Evolutionary conservation across 768 basidiomycete genomes (phyloP).

Genomic region (Boletus subparvulus): DNA sequence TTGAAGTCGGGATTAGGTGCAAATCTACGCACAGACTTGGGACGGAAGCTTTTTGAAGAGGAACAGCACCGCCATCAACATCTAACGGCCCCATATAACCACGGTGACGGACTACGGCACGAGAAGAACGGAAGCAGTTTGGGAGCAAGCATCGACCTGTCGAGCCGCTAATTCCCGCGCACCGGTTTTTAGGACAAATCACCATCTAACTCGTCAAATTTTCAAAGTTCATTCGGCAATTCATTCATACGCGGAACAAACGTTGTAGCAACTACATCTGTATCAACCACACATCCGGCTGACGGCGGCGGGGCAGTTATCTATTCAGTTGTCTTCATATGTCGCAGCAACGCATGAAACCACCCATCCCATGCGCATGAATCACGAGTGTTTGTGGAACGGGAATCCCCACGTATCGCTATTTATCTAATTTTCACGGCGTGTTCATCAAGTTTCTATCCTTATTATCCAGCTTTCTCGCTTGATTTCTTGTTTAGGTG

Average conservation of each 20-base stretch:
- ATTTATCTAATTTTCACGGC: slow-evolving; percentile 22
- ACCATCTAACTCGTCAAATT: slow-evolving; percentile 17
- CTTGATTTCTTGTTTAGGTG: slow-evolving; percentile 19
- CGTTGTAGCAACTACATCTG: slow-evolving; percentile 37
- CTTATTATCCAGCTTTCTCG: slow-evolving; percentile 27
- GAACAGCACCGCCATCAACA: slow-evolving; percentile 52
- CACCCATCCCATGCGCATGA: slow-evolving; percentile 19
- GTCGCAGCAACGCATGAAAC: slow-evolving; percentile 26
- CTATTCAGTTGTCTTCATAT: slow-evolving; percentile 33
- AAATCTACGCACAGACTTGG: slow-evolving; percentile 61
- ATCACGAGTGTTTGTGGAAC: slow-evolving; percentile 29
- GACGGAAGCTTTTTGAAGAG: slow-evolving; percentile 69
- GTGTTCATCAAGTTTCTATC: slow-evolving; percentile 22
- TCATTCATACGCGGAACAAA: slow-evolving; percentile 28
- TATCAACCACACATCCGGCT: slow-evolving; percentile 33
- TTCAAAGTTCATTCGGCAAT: slow-evolving; percentile 19
- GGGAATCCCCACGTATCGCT: slow-evolving; percentile 9
- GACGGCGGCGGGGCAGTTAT: slow-evolving; percentile 25
- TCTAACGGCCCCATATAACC: slow-evolving; percentile 11
- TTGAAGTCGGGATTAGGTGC: slow-evolving; percentile 40
- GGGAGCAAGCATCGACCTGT: slow-evolving; percentile 34
- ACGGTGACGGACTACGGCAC: slow-evolving; percentile 24
- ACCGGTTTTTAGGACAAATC: slow-evolving; percentile 2
- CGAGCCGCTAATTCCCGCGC: slow-evolving; percentile 22
- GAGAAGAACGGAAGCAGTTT: slow-evolving; percentile 27